Percentiles rank a stretch among this genome's conserved stretches.
These are phyloP conservation scores for Penicillium arizonense DNA, from an alignment of 495 filamentous ascomycete genomes.

Conservation along the genomic window DNA sequence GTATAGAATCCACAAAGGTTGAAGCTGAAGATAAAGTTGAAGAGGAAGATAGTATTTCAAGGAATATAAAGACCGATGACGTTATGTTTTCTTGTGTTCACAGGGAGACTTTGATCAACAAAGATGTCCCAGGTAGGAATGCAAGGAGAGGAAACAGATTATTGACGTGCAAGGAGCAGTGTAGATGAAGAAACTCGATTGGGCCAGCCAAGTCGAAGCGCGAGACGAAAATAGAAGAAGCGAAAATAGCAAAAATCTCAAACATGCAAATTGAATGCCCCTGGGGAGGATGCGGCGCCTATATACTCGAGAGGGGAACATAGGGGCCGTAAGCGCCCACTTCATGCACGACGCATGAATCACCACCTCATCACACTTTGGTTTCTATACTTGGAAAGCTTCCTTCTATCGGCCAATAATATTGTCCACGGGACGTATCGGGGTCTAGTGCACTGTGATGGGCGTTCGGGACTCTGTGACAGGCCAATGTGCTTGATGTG, in stretches of 20 bases:
- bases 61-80: background rate
- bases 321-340: conserved; percentile 23
- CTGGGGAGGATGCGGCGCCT: conserved; percentile 23
- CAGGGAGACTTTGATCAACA: conserved; percentile 38
- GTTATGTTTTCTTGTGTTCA: conserved; percentile 3
- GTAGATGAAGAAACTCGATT: conserved; percentile 24
- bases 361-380: conserved; percentile 26
- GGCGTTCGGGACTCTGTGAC: background rate
- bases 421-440: background rate
- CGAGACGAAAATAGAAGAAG: conserved; percentile 38
- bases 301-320: conserved; percentile 23
- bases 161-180: conserved; percentile 29
- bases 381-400: conserved; percentile 23
- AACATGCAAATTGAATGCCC: conserved; percentile 25
- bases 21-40: background rate
- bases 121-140: conserved; percentile 23
- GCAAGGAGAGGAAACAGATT: conserved; percentile 27
- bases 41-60: background rate
- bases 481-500: background rate
- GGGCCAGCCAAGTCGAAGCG: conserved; percentile 46
- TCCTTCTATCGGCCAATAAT: conserved; percentile 10
- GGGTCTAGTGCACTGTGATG: conserved; percentile 3
- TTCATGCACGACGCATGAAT: conserved; percentile 28
- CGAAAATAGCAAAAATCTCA: conserved; percentile 34
- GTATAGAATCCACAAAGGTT: conserved; percentile 4